Conservation (phyloP, 2,329 filamentous ascomycete genomes). For the Talaromyces sp. region DNA sequence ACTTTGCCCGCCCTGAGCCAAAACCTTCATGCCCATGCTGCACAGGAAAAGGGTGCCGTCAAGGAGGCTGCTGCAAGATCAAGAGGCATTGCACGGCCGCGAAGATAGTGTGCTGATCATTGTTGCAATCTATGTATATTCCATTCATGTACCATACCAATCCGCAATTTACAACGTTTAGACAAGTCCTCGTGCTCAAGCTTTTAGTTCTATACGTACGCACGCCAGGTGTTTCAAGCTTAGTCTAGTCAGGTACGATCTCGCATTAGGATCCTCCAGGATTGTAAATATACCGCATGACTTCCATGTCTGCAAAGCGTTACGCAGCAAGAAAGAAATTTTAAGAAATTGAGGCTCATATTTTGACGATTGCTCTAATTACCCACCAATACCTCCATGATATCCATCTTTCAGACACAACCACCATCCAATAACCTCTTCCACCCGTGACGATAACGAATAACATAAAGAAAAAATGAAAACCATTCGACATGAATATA, state of each 20-base stretch:
- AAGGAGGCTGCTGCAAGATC: slow-evolving; percentile 21
- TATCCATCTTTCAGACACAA: not conserved
- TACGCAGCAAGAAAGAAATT: not conserved
- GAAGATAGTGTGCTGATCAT: slow-evolving; percentile 4
- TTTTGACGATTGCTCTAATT: not conserved
- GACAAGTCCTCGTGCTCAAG: not conserved
- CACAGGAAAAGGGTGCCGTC: slow-evolving; percentile 28
- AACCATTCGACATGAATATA: not conserved
- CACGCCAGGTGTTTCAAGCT: not conserved
- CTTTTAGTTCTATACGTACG: not conserved
- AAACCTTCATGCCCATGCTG: slow-evolving; percentile 25
- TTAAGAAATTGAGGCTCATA: not conserved
- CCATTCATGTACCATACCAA: slow-evolving; percentile 17
- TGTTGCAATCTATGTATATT: not conserved
- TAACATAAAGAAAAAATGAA: not conserved
- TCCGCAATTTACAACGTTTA: slow-evolving; percentile 3
- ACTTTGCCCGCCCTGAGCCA: slow-evolving; percentile 34
- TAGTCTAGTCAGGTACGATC: not conserved
- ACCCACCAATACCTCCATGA: not conserved
- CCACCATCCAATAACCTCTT: slow-evolving; percentile 3
- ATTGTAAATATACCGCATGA: not conserved
- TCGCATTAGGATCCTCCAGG: too few relatives aligned
- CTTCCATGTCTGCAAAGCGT: not conserved
- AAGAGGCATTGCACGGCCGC: not conserved
- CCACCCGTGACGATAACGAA: not conserved